These are phyloP conservation scores for Apophysomyces sp. DNA, from an alignment of 371 early-diverging fungal species.

Conservation along the genomic window DNA sequence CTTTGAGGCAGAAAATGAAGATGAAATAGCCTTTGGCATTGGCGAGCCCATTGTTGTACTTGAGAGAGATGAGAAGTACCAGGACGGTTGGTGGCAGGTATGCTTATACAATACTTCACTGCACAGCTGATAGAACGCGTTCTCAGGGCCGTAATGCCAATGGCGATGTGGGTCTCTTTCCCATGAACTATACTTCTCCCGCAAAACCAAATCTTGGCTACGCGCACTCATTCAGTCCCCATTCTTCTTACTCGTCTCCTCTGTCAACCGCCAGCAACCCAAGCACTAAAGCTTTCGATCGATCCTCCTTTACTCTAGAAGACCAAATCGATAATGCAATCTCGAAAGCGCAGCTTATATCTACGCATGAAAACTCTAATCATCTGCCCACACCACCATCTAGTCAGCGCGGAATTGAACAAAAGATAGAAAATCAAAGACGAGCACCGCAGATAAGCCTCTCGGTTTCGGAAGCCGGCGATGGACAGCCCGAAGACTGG, in stretches of 20 bases:
- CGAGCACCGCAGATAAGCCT: not conserved
- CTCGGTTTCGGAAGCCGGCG: not conserved
- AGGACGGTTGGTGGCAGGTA: conserved; percentile 91
- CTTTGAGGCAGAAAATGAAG: conserved; percentile 73
- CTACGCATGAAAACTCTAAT: not conserved
- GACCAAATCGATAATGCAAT: conserved; percentile 20
- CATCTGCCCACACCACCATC: conserved; percentile 10
- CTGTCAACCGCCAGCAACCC: conserved; percentile 6
- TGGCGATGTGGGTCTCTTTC: conserved; percentile 69
- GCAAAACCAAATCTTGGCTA: conserved; percentile 7
- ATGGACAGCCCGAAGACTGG: conserved; percentile 45
- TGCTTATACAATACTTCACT: not conserved
- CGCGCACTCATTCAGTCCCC: conserved; percentile 3
- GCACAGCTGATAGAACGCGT: not conserved
- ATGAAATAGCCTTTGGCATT: conserved; percentile 72
- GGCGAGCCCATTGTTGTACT: conserved; percentile 79
- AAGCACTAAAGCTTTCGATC: not conserved
- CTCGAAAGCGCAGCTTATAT: conserved; percentile 4
- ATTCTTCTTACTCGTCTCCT: conserved; percentile 9
- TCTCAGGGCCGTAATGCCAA: conserved; percentile 58
- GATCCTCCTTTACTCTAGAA: conserved; percentile 10
- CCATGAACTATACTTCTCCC: conserved; percentile 60
- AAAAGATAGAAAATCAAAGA: not conserved
- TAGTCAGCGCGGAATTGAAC: not conserved
- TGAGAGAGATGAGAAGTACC: conserved; percentile 77